Base-by-base conservation (phyloP, 1,284 basidiomycete genomes). In the Austroboletus olivaceoglutinosus region DNA sequence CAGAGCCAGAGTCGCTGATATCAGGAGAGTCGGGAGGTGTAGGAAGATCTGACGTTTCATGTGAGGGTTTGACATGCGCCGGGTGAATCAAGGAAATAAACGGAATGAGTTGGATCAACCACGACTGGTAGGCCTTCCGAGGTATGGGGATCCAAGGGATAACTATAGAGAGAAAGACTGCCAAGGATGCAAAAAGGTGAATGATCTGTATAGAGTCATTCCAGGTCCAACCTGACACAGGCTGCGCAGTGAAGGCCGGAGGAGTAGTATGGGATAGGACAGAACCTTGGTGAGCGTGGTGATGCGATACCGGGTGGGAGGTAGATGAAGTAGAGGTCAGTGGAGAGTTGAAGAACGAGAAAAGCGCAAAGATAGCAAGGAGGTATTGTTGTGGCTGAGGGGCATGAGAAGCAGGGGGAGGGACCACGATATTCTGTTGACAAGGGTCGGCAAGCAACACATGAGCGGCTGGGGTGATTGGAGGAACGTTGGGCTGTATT, bases 341-440 rank as follows among this genome's bases (percentile, higher is more conserved):
- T 0, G 86, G 85, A 0, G 82, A 85, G 62, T 85, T 88, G 73
- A 86, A 85, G 65, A 89, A 84, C 0, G 85, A 87, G 70, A 89
- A 87, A 50, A 89, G 74, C 0, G 84, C 83, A 59, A 89, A 88
- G 27, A 80, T 78, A n/a, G 86, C 86, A 29, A 89, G 77, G 36
- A 89, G 78, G 60, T 84, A 88, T 55, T 86, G 86, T 45, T 80
- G 81, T 1, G 71, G 67, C 16, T 70, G 67, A 54, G 52, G 22
- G 8, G 48, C 37, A 23, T 60, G 66, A 29, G 58, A 37, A 10
- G 37, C 31, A 16, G 54, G 46, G 10, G 60, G n/a, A n/a, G n/a
- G 52, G 1, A 56, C 49, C 1, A 42, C 44, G 12, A 53, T 45
- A 19, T 38, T 42, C 23, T 57, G 62, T 23, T 57, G 53, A 47